A percentile compares a stretch with the other conserved stretches of the same genome.
Evolutionary conservation across 306 rosid species (phyloP).

Genomic region (Betula pendula): DNA sequence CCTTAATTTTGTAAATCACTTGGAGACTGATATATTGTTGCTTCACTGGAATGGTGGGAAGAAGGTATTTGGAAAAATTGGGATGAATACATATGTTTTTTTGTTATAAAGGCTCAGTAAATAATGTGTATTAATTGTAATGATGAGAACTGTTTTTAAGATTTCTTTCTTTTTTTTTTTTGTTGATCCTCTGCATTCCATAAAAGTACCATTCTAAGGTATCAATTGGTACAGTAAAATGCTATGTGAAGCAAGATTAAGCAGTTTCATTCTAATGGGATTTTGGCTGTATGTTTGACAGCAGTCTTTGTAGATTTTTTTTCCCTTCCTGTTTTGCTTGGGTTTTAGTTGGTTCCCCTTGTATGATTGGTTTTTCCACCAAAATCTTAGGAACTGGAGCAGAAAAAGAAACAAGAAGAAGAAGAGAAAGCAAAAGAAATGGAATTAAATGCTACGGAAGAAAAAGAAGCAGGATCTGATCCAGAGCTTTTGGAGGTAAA

Average conservation of each 20-base stretch:
- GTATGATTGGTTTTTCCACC: slow-evolving; percentile 29
- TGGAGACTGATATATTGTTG: not conserved
- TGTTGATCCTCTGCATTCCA: not conserved
- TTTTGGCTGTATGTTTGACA: not conserved
- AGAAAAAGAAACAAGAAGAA: slow-evolving; percentile 64
- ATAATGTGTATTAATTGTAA: no score
- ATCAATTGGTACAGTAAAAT: not conserved
- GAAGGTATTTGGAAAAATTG: not conserved
- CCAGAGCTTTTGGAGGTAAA: slow-evolving; percentile 63
- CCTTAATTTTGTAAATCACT: not conserved
- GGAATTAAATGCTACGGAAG: slow-evolving; percentile 52
- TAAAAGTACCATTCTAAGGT: not conserved
- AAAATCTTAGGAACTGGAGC: slow-evolving; percentile 62
- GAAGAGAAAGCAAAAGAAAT: slow-evolving; percentile 59
- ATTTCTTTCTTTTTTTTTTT: no score
- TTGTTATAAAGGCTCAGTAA: no score
- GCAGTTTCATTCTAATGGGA: not conserved
- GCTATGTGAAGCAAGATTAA: not conserved
- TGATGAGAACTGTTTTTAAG: no score
- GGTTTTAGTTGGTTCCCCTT: not conserved
- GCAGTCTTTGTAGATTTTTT: not conserved
- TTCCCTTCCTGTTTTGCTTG: not conserved
- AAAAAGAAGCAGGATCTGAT: slow-evolving; percentile 36
- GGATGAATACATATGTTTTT: not conserved
- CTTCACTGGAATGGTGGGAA: not conserved